A percentile compares a stretch with the other conserved stretches of the same genome.
Evolutionary conservation across 306 rosid species (phyloP).

Genomic region (Prunus fruticosa): DNA sequence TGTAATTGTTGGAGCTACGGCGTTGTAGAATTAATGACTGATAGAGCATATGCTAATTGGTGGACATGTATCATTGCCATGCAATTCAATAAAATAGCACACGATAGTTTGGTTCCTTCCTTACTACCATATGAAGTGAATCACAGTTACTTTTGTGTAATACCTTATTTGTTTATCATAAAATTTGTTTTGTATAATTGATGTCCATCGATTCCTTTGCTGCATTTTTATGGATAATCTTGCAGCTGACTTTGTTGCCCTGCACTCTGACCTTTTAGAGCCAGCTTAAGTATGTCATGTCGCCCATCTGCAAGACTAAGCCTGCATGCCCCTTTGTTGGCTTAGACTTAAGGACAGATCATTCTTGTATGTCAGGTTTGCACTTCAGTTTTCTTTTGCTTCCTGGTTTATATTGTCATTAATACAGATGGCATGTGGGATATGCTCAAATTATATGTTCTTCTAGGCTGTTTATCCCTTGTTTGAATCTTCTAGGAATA

Average conservation of each 20-base stretch:
- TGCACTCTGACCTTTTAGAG: constrained; percentile 7
- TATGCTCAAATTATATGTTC: background rate
- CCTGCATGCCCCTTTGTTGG: constrained; percentile 8
- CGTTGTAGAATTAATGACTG: constrained; percentile 62
- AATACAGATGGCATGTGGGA: background rate
- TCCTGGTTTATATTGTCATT: background rate
- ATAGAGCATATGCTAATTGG: constrained; percentile 76
- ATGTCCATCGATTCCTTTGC: constrained; percentile 9
- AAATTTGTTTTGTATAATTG: constrained; percentile 27
- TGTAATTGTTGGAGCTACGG: constrained; percentile 76
- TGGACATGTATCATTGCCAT: constrained; percentile 66
- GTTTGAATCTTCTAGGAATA: constrained; percentile 15
- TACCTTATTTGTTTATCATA: constrained; percentile 26
- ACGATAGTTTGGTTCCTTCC: constrained; percentile 42
- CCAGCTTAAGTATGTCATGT: constrained; percentile 16
- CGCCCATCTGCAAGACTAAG: background rate
- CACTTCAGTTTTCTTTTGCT: constrained; percentile 1
- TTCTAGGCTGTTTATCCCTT: background rate
- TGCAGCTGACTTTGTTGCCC: constrained; percentile 12
- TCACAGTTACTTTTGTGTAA: constrained; percentile 28
- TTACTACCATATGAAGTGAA: constrained; percentile 30
- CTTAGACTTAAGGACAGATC: constrained; percentile 5
- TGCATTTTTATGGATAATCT: constrained; percentile 18
- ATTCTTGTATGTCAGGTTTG: constrained; percentile 7
- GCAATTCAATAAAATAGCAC: constrained; percentile 71